A percentile compares a stretch with the other conserved stretches of the same genome.
These are phyloP conservation scores for Suillus clintonianus DNA, from an alignment of 768 basidiomycete species.

Conservation along the genomic window DNA sequence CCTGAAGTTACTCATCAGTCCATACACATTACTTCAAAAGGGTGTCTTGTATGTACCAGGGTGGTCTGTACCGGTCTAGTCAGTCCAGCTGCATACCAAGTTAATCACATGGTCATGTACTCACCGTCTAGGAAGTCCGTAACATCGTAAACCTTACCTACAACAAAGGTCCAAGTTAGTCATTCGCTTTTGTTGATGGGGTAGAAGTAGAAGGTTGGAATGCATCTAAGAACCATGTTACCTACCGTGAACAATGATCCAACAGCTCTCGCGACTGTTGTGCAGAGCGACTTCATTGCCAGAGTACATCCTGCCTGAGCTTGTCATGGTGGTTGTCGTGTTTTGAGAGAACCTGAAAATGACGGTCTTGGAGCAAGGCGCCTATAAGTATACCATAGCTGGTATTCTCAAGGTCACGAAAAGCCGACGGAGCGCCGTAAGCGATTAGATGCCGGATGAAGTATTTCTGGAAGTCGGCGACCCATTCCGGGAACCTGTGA, in stretches of 20 bases:
- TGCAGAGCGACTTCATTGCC: slow-evolving; percentile 48
- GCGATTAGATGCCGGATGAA: neutral
- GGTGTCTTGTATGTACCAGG: neutral
- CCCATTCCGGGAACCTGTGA: neutral
- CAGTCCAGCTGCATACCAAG: slow-evolving; percentile 38
- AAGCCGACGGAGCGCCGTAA: slow-evolving; percentile 14
- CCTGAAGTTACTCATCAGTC: slow-evolving; percentile 40
- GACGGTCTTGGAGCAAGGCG: neutral
- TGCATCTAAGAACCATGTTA: neutral
- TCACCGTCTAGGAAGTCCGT: slow-evolving; percentile 68
- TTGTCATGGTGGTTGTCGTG: neutral
- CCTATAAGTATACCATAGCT: neutral
- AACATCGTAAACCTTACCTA: slow-evolving; percentile 72
- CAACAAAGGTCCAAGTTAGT: neutral
- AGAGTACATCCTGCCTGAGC: slow-evolving; percentile 27
- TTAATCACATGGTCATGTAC: slow-evolving; percentile 38
- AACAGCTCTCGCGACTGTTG: slow-evolving; percentile 56
- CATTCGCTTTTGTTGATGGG: neutral
- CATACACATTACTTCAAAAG: slow-evolving; percentile 8
- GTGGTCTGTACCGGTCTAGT: slow-evolving; percentile 7
- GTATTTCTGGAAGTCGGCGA: neutral
- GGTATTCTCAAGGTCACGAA: neutral
- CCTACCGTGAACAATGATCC: slow-evolving; percentile 76
- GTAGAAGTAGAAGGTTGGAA: neutral
- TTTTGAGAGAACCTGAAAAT: neutral